Conservation (phyloP, 129 eudicot species). For the Mikania micrantha region DNA sequence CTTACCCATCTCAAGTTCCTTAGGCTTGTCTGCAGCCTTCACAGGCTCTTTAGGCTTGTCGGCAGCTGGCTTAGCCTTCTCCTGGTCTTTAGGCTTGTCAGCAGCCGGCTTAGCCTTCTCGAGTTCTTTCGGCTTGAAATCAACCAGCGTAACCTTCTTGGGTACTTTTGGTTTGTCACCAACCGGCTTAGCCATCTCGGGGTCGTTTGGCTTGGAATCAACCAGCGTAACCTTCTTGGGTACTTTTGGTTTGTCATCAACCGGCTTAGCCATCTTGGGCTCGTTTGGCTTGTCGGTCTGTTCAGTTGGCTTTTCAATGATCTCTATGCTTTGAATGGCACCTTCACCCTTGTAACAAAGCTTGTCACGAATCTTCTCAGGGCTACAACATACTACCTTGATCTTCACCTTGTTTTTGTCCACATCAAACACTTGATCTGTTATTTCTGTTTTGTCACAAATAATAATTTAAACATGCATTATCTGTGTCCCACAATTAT, state of each 20-base stretch:
- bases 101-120: conserved; percentile 7
- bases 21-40: conserved; percentile 7
- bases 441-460: conserved; percentile 33
- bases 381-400: conserved; percentile 50
- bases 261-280: background rate
- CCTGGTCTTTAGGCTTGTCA: conserved; percentile 15
- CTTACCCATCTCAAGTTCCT: conserved; percentile 10
- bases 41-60: conserved; percentile 15
- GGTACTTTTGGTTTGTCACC: background rate
- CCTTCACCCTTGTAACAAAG: conserved; percentile 43
- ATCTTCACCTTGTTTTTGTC: conserved; percentile 40
- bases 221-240: background rate
- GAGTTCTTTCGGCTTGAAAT: background rate
- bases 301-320: conserved; percentile 22
- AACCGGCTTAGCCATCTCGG: background rate
- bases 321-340: conserved; percentile 44
- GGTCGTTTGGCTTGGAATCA: background rate
- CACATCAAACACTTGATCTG: conserved; percentile 44
- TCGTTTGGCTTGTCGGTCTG: background rate
- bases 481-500: background rate
- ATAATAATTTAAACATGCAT: background rate
- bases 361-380: conserved; percentile 49
- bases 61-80: conserved; percentile 12
- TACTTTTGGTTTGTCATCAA: background rate
- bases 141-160: background rate